Evolutionary conservation across 306 rosid genomes (phyloP), one percentile per base, ranked within the genome.

Genomic region (Oxytropis ochrocephala): DNA sequence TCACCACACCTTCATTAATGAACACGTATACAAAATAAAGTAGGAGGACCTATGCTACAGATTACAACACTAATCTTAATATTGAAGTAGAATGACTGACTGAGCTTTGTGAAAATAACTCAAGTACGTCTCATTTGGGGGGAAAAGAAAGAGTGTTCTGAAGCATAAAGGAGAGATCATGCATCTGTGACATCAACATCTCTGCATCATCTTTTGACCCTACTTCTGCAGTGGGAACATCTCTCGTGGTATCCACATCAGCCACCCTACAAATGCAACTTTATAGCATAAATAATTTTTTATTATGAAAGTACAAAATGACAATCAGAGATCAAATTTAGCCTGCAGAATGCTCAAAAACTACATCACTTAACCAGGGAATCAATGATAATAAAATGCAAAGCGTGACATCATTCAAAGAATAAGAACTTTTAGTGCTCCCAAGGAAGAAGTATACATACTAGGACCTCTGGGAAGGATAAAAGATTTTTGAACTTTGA

Each of bases 91-190:
- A 79, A 78, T 35, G 57, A 57, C 35, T 38, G 9, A 55, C 64
- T 62, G 48, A 73, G 75, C 51, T 55, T 10, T 24, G 73, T 62
- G 79, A 76, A 67, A 56, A 51, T 50, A 77, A 47, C 8, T 55
- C 32, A 51, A 56, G 52, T 44, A 70, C 64, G 52, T 81, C 85
- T 80, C 75, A 84, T 75, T 87, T 89, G 29, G 77, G 82, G 73
- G 95, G 96, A 36, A 84, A 41, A 21, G 96, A 83, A 73, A 95
- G 84, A 64, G 76, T 77, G 82, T 66, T 81, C 75, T 89, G 86
- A 24, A 91, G 97, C 97, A 91, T 91, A 75, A 91, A 95, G 38
- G 95, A 89, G 52, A 95, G 88, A 76, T 95, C 91, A 64, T 85
- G 95, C 97, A 91, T 95, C 78, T 87, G 97, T 17, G 89, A 85